phyloP scores from a whole-genome alignment of 352 stramenopile genomes.

The Aphanomyces cochlioides region DNA sequence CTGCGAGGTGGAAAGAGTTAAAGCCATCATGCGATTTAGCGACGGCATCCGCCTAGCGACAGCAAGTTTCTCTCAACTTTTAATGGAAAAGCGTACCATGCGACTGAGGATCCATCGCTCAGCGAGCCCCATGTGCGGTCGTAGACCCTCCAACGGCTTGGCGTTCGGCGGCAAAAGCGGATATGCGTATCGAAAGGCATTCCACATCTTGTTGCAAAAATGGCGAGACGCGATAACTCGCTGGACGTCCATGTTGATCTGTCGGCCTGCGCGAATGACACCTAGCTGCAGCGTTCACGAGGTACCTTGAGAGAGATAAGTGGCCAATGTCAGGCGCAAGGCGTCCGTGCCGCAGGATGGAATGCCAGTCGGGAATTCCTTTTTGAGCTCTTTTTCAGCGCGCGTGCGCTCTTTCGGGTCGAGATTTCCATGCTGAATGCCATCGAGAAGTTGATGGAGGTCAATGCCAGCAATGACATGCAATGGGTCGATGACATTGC shows the following conservation, averaged over 20 bases:
- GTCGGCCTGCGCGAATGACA: constrained; percentile 39
- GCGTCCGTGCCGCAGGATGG: constrained; percentile 97
- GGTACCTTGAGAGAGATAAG: constrained; percentile 86
- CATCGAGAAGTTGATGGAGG: constrained; percentile 89
- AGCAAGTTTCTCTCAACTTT: not conserved
- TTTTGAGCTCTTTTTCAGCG: constrained; percentile 93
- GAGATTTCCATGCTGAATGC: constrained; percentile 90
- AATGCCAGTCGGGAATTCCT: constrained; percentile 98
- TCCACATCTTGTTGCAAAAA: constrained; percentile 90
- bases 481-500: constrained; percentile 99
- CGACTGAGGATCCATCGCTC: constrained; percentile 84
- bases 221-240: constrained; percentile 78
- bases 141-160: constrained; percentile 11
- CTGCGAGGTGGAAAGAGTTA: constrained; percentile 31
- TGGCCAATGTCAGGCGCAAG: constrained; percentile 95
- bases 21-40: constrained; percentile 68
- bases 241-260: constrained; percentile 88
- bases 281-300: not conserved
- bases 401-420: constrained; percentile 91
- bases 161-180: constrained; percentile 46
- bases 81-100: constrained; percentile 39
- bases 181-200: constrained; percentile 73
- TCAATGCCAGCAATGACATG: constrained; percentile 97
- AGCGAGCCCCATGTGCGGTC: constrained; percentile 19
- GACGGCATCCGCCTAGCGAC: constrained; percentile 34